A percentile compares a stretch with the other conserved stretches of the same genome.
Conservation (phyloP, 495 filamentous ascomycete genomes). For the Podospora didyma region DNA sequence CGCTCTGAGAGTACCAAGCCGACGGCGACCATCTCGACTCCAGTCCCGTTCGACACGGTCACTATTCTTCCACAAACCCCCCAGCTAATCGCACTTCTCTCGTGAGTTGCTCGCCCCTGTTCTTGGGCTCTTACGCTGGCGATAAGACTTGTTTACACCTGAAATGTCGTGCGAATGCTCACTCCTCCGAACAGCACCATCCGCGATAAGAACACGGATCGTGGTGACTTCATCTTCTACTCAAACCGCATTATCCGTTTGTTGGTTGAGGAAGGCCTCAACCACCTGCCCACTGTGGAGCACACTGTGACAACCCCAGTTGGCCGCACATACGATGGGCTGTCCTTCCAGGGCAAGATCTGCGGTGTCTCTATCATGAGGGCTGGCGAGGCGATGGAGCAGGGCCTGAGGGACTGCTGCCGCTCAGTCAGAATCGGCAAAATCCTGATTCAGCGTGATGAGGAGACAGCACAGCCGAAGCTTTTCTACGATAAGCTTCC, state of each 20-base stretch:
- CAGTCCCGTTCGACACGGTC: slow-evolving; percentile 80
- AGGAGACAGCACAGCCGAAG: slow-evolving; percentile 86
- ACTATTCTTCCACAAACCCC: slow-evolving; percentile 88
- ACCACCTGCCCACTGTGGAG: slow-evolving; percentile 88
- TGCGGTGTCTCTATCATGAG: slow-evolving; percentile 98
- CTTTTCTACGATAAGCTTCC: slow-evolving; percentile 97
- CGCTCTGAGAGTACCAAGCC: slow-evolving; percentile 74
- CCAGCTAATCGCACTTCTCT: slow-evolving; percentile 92
- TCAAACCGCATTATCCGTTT: slow-evolving; percentile 97
- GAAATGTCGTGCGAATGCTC: not conserved
- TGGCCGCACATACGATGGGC: slow-evolving; percentile 81
- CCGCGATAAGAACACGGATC: slow-evolving; percentile 78
- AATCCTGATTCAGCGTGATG: slow-evolving; percentile 95
- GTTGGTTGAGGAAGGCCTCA: slow-evolving; percentile 95
- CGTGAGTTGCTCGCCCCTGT: slow-evolving; percentile 60
- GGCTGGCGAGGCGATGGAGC: slow-evolving; percentile 97
- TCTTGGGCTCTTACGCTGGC: slow-evolving; percentile 9
- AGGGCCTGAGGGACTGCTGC: slow-evolving; percentile 93
- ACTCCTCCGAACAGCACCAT: slow-evolving; percentile 67
- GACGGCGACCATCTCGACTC: slow-evolving; percentile 82
- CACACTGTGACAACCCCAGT: slow-evolving; percentile 88
- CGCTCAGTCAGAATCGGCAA: slow-evolving; percentile 95
- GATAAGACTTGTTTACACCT: not conserved
- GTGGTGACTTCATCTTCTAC: slow-evolving; percentile 98
- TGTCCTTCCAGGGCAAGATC: slow-evolving; percentile 96